Evolutionary conservation across 148 eudicot genomes (phyloP), one percentile per base, ranked within the genome.

Genomic region (Camellia sinensis): DNA sequence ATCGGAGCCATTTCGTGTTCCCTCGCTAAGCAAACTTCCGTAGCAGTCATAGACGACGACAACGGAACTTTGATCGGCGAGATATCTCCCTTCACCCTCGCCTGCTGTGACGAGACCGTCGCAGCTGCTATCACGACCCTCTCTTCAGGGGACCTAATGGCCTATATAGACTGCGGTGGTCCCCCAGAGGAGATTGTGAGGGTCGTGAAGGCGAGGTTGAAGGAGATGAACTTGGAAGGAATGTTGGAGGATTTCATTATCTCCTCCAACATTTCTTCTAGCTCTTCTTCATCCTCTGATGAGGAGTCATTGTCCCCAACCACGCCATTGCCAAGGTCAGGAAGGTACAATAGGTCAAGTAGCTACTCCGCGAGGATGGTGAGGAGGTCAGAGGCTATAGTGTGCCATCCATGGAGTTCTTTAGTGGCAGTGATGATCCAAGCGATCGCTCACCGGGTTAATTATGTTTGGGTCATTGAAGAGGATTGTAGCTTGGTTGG

Each of bases 341-440:
- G 88, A 64, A 83, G 88, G 67, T 79, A 79, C 67, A 79, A 82
- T 43, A 78, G 91, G 83, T 90, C 89, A 5, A 74, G 85, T 19
- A 85, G 94, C 64, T 86, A 84, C 78, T 88, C 92, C 17, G 91
- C 92, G 45, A 89, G 93, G 81, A 88, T 88, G 84, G 84, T 78
- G 67, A 81, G 86, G 73, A 84, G 80, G 67, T 88, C 94, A 0
- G 97, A 92, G 84, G 94, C 93, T 15, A 86, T 90, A 1, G 91
- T 90, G 64, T 93, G 98, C 63, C 86, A 88, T 70, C 88, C 87
- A 9, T 78, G 89, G 56, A 95, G 98, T 73, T 95, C 98, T 56
- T 79, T 95, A 76, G 90, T 90, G 7, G 98, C 98, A 0, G 97
- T 95, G 53, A 93, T 92, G 97, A 87, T 92, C 14, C 98, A 95